Evolutionary conservation across 345 rosid species (phyloP).

Genomic region (Eucalyptus regnans): DNA sequence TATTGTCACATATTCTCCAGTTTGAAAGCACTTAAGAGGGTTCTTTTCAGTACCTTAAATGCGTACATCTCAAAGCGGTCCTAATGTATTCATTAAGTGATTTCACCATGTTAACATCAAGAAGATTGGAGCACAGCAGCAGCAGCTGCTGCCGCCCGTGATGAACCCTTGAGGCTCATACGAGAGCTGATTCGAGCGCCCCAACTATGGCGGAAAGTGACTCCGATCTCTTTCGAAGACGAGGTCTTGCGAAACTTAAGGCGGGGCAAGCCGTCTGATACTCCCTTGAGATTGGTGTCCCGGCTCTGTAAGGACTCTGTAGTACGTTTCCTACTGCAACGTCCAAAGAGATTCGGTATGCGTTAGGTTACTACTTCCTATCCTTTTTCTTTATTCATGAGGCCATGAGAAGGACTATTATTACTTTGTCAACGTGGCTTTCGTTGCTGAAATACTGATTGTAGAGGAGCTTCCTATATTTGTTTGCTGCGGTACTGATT

Average conservation of each 20-base stretch:
- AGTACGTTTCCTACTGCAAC: not conserved
- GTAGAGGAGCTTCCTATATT: not conserved
- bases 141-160: not conserved
- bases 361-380: not conserved
- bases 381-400: not conserved
- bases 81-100: not conserved
- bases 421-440: not conserved
- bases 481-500: not conserved
- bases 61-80: not conserved
- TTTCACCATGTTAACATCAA: not conserved
- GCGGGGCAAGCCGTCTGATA: not conserved
- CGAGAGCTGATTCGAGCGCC: not conserved
- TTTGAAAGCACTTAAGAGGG: not conserved
- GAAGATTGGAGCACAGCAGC: not conserved
- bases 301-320: not conserved
- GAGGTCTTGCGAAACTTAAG: not conserved
- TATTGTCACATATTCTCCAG: constrained; percentile 11
- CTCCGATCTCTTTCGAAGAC: not conserved
- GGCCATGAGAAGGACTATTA: not conserved
- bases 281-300: not conserved
- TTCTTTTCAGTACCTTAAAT: not conserved
- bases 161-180: not conserved
- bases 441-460: not conserved
- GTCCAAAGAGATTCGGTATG: not conserved
- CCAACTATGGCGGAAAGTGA: not conserved